Percentiles rank a stretch among this genome's conserved stretches.
These are phyloP conservation scores for Wallacemonas sp. DNA, from an alignment of 208 protist species.

Conservation along the genomic window DNA sequence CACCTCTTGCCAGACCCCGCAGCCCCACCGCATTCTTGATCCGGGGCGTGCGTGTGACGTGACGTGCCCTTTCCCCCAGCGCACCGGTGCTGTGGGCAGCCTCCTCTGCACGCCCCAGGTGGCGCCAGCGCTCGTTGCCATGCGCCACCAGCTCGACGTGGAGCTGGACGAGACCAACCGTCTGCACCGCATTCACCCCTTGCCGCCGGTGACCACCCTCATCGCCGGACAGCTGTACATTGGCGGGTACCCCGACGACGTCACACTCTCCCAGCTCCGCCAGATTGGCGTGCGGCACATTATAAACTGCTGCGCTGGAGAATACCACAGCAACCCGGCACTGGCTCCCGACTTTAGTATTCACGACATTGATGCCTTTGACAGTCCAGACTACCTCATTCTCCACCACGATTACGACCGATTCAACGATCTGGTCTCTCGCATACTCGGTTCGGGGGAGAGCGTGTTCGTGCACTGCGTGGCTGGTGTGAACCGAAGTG, in stretches of 20 bases:
- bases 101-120: constrained; percentile 70
- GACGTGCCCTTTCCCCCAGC: neutral
- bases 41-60: neutral
- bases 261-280: constrained; percentile 50
- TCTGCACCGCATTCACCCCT: constrained; percentile 14
- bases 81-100: neutral
- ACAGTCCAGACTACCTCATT: constrained; percentile 78
- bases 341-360: constrained; percentile 39
- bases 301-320: constrained; percentile 78
- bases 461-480: constrained; percentile 88
- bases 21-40: constrained; percentile 17
- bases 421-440: constrained; percentile 57
- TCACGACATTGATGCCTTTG: constrained; percentile 42
- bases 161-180: constrained; percentile 44
- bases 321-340: constrained; percentile 30
- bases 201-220: constrained; percentile 49
- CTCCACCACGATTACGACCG: constrained; percentile 69
- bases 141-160: constrained; percentile 48
- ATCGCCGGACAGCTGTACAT: constrained; percentile 63
- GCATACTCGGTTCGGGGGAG: constrained; percentile 27
- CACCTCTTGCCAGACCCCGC: constrained; percentile 27
- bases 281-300: constrained; percentile 53
- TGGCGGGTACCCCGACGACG: constrained; percentile 70
- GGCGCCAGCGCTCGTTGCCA: constrained; percentile 28
- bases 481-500: constrained; percentile 85